Conservation (phyloP, 2,329 filamentous ascomycete genomes). For the Ilyonectria sp. region DNA sequence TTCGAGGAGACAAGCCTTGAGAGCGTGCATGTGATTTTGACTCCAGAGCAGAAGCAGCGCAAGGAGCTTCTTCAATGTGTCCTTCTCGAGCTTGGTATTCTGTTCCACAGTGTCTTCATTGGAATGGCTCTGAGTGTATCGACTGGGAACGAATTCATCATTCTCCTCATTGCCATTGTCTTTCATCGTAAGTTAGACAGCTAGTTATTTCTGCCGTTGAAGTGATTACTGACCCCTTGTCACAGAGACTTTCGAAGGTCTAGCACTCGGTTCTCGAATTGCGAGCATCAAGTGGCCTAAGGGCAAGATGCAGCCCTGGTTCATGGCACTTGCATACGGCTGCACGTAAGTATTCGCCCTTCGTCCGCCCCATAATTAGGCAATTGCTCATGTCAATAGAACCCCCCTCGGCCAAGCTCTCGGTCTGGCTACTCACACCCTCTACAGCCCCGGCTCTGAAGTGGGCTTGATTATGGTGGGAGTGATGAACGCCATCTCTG, state of each 20-base stretch:
- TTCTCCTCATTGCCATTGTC: conserved; percentile 83
- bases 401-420: conserved; percentile 83
- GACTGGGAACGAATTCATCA: conserved; percentile 81
- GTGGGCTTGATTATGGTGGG: conserved; percentile 79
- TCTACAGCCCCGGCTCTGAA: conserved; percentile 78
- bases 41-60: conserved; percentile 70
- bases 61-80: conserved; percentile 82
- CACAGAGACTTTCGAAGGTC: conserved; percentile 65
- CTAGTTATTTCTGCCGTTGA: background rate
- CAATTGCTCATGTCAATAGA: conserved; percentile 52
- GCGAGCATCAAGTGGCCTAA: conserved; percentile 65
- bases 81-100: conserved; percentile 83
- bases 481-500: conserved; percentile 81
- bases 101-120: conserved; percentile 78
- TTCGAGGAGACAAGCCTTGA: conserved; percentile 45
- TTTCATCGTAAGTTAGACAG: conserved; percentile 72
- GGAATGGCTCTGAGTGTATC: conserved; percentile 87
- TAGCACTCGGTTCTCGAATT: conserved; percentile 76
- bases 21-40: conserved; percentile 47
- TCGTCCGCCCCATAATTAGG: background rate
- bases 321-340: conserved; percentile 72
- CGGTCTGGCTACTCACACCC: conserved; percentile 76
- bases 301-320: conserved; percentile 64
- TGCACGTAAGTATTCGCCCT: conserved; percentile 58
- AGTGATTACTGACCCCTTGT: background rate